Evolutionary conservation across 352 stramenopile species (phyloP), one percentile per base, ranked within the genome.

Genomic region (Globisporangium iwayamae): DNA sequence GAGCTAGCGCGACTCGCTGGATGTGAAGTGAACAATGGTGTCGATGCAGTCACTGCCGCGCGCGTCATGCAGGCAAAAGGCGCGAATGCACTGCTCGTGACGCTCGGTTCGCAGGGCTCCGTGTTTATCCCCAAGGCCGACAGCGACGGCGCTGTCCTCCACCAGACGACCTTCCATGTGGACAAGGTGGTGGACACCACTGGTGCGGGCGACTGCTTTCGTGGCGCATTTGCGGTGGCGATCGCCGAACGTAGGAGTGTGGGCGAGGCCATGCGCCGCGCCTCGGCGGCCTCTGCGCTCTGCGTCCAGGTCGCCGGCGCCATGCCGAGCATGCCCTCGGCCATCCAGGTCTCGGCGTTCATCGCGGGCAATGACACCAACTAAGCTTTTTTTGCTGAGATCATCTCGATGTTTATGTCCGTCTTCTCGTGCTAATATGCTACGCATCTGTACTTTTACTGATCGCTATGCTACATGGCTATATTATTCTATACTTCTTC

Each of bases 191-290:
- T 91, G 2, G 86, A 94, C 64, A 93, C 84, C 0, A 94, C 86
- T 2, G 86, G 86, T 6, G 86, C 86, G 1, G 86, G 86, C 13
- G 86, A 94, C 45, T 93, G 84, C 70, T 94, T 86, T 62, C 83
- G 84, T 10, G 83, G 73, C 0, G 79, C 79, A 0, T 93, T 93
- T 52, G 86, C 85, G 7, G 83, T 89, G 11, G 70, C 74, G 3
- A 66, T 88, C 32, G 75, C 81, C 16, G 71, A 90, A 36, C 74
- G 75, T 4, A 73, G 73, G 16, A 62, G 62, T 3, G 62, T 93
- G 11, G 62, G 76, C 14, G 72, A 91, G 10, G 80, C 75, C 50
- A 79, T 94, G 72, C 55, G 48, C 47, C 76, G 72, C 18, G 85
- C 85, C 0, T 65, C 83, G 9, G 81, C 83, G 20, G 84, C 83